Evolutionary conservation across 2,329 filamentous ascomycete genomes (phyloP).

Genomic region (Talaromyces sp.): DNA sequence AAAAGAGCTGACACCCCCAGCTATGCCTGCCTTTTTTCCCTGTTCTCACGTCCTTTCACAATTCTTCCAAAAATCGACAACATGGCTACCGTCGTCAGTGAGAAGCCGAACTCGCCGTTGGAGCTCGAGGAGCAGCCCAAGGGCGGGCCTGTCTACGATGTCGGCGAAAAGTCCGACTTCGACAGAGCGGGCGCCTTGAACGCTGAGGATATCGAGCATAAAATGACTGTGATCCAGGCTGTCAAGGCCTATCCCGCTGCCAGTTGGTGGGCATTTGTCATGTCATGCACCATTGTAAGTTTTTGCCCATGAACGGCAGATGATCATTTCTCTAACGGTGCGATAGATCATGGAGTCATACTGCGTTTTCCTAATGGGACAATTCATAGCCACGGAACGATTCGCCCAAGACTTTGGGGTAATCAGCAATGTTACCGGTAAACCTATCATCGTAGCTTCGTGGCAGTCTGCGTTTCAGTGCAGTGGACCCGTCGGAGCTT

Average conservation of each 20-base stretch:
- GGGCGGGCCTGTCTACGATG: slow-evolving; percentile 32
- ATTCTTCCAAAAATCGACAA: slow-evolving; percentile 27
- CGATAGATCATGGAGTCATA: slow-evolving; percentile 63
- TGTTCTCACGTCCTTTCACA: slow-evolving; percentile 21
- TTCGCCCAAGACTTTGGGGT: slow-evolving; percentile 52
- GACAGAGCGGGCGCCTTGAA: slow-evolving; percentile 55
- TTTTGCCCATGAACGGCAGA: slow-evolving; percentile 16
- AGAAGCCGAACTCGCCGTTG: slow-evolving; percentile 30
- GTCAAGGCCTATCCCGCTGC: slow-evolving; percentile 53
- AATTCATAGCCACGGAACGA: slow-evolving; percentile 53
- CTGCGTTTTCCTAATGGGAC: slow-evolving; percentile 59
- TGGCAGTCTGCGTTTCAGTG: slow-evolving; percentile 61
- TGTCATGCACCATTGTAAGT: slow-evolving; percentile 56
- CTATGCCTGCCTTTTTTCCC: slow-evolving; percentile 19
- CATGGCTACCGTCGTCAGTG: slow-evolving; percentile 32
- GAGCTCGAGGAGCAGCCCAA: slow-evolving; percentile 34
- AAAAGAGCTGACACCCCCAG: slow-evolving; percentile 32
- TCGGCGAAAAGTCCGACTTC: slow-evolving; percentile 39
- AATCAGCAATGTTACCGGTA: slow-evolving; percentile 21
- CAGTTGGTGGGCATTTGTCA: slow-evolving; percentile 54
- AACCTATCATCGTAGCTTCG: slow-evolving; percentile 46
- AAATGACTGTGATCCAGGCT: slow-evolving; percentile 46
- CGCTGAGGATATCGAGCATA: slow-evolving; percentile 55
- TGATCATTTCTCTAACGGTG: slow-evolving; percentile 24
- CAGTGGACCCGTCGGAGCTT: slow-evolving; percentile 52